Evolutionary conservation across 1,284 basidiomycete genomes (phyloP).

Genomic region (Cutaneotrichosporon sp.): DNA sequence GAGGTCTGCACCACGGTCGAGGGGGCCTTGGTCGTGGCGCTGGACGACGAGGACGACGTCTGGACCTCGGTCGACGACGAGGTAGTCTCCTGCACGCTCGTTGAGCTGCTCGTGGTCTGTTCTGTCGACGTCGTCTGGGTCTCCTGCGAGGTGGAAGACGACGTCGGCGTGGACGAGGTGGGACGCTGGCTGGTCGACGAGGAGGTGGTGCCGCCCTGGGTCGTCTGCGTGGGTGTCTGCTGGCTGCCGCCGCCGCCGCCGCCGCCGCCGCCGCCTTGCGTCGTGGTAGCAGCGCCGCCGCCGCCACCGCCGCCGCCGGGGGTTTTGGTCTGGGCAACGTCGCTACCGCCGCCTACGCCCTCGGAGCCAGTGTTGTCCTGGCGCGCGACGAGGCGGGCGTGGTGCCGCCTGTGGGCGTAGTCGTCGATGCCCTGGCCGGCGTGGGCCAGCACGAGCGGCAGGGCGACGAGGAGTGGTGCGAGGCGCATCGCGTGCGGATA

Average conservation of each 20-base stretch:
- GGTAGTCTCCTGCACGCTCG: too few species aligned
- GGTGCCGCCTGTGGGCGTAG: conserved; percentile 29
- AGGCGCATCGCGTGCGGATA: background rate
- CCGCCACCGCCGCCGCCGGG: background rate
- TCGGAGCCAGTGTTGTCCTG: background rate
- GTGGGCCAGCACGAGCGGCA: background rate
- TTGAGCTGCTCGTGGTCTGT: too few species aligned
- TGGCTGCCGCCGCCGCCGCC: background rate
- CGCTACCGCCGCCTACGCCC: background rate
- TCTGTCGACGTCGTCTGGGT: too few species aligned
- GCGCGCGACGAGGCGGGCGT: conserved; percentile 24
- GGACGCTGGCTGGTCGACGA: too few species aligned
- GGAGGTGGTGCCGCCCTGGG: too few species aligned
- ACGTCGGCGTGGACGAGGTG: too few species aligned
- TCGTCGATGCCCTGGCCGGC: conserved; percentile 37
- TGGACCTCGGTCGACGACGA: too few species aligned
- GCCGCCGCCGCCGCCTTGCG: background rate
- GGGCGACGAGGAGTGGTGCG: background rate
- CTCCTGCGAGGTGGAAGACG: too few species aligned
- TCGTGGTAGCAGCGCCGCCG: background rate
- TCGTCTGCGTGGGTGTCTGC: too few species aligned
- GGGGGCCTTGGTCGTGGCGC: too few species aligned
- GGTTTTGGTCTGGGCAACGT: background rate
- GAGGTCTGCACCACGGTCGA: too few species aligned
- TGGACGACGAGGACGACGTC: too few species aligned